Evolutionary conservation across 2,329 filamentous ascomycete species (phyloP).

Genomic region (Leptosphaerulina australis): DNA sequence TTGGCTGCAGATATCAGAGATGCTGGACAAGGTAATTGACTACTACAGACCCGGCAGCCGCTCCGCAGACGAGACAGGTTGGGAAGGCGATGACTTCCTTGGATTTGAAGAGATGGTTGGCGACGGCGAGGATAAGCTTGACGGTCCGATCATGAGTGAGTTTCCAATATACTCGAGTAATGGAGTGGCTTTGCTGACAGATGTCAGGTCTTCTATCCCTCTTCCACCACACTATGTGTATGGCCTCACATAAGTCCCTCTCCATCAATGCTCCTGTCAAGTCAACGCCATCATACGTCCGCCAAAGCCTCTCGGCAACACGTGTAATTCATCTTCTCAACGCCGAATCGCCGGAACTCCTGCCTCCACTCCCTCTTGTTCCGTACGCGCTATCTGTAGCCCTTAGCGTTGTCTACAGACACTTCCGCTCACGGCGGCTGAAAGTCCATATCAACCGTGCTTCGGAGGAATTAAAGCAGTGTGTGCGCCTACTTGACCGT

Average conservation of each 20-base stretch:
- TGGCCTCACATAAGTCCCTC: conserved; percentile 61
- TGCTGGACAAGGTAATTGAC: conserved; percentile 55
- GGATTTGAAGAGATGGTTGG: conserved; percentile 54
- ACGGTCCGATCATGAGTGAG: conserved; percentile 47
- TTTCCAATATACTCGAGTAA: neutral
- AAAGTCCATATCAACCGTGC: conserved; percentile 56
- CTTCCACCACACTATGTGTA: conserved; percentile 63
- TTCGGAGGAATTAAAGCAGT: conserved; percentile 53
- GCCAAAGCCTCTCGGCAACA: conserved; percentile 62
- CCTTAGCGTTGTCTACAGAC: conserved; percentile 62
- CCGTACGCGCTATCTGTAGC: conserved; percentile 63
- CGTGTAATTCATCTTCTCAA: conserved; percentile 60
- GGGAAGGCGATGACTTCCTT: conserved; percentile 56
- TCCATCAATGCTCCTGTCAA: conserved; percentile 53
- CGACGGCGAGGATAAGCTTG: conserved; percentile 46
- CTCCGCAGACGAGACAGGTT: conserved; percentile 51
- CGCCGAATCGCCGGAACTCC: conserved; percentile 51
- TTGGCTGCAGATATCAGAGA: conserved; percentile 53
- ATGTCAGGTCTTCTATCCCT: conserved; percentile 58
- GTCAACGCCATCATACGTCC: conserved; percentile 58
- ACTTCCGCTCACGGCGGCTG: conserved; percentile 59
- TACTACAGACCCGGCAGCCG: conserved; percentile 53
- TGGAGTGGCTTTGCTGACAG: conserved; percentile 21
- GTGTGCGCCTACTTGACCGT: conserved; percentile 52
- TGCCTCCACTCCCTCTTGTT: conserved; percentile 61